Percentiles rank a stretch among this genome's conserved stretches.
Conservation (phyloP, 2,329 filamentous ascomycete genomes). For the Aspergillus sp. region DNA sequence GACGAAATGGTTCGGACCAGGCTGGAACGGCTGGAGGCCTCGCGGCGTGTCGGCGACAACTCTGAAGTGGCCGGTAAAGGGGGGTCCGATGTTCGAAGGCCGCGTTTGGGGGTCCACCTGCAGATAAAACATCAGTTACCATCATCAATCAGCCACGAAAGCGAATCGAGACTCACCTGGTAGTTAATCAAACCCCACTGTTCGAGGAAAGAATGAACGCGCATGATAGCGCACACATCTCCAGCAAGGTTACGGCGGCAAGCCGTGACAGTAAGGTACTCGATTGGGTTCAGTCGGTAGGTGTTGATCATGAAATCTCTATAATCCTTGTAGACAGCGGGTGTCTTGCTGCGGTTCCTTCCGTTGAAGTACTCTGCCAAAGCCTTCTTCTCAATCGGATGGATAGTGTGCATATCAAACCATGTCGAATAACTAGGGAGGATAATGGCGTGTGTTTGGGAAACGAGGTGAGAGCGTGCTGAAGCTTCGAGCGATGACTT, state of each 20-base stretch:
- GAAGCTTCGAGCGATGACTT: conserved; percentile 82
- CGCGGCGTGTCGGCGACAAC: conserved; percentile 94
- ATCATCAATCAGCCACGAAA: not conserved
- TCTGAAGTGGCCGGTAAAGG: conserved; percentile 96
- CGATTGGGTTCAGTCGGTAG: conserved; percentile 89
- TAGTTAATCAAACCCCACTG: conserved; percentile 99
- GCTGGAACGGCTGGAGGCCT: conserved; percentile 92
- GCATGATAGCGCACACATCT: conserved; percentile 98
- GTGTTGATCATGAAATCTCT: conserved; percentile 99
- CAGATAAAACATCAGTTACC: conserved; percentile 2
- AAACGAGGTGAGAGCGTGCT: conserved; percentile 86
- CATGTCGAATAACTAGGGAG: conserved; percentile 96
- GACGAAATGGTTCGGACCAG: conserved; percentile 71
- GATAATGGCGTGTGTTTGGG: conserved; percentile 93
- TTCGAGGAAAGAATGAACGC: conserved; percentile 94
- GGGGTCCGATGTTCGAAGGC: conserved; percentile 91
- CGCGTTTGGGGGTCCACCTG: conserved; percentile 95
- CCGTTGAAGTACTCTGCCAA: conserved; percentile 98
- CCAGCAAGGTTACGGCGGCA: conserved; percentile 93
- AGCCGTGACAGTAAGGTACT: conserved; percentile 95
- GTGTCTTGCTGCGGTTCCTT: conserved; percentile 96
- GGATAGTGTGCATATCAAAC: conserved; percentile 97
- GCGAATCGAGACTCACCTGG: conserved; percentile 64
- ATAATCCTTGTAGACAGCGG: conserved; percentile 97
- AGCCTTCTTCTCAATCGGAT: conserved; percentile 89